Base-by-base conservation (phyloP, 768 basidiomycete species). In the Mycena maculata region DNA sequence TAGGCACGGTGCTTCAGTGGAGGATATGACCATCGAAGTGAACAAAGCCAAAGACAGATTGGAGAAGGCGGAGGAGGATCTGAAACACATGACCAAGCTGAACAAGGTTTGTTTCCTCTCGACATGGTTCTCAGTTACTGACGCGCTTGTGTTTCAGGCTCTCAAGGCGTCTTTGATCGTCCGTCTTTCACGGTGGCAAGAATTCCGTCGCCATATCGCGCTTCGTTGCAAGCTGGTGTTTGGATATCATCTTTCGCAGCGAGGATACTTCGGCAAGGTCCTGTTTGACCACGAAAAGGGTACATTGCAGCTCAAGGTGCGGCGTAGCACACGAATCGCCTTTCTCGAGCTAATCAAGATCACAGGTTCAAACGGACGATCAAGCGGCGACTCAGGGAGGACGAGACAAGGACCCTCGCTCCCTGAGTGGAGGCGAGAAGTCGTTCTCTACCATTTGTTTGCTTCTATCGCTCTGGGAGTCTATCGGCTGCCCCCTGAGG, bases 401-500 rank as follows among this genome's bases (percentile, higher is more conserved):
- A 25, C 83, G 86, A 36, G 92, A 94, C 71, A 95, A 95, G 77
- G 93, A 96, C 74, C 92, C 95, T 4, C 90, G 89, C 39, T 92
- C 92, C 31, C 83, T 96, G 20, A 94, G 93, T 70, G 96, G 96
- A 50, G 96, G 97, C 41, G 97, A 99, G 78, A 97, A 98, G 78
- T 96, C 94, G 9, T 99, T 98, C 80, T 93, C 96, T 8, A 99
- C 97, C 1, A 95, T 98, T 68, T 96, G 95, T 71, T 78, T 99
- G 56, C 82, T 99, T 50, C 82, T 99, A n/a, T 91, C 98, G 5
- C 83, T 99, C 48, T 99, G 98, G 98, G 94, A 98, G 73, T 91
- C 94, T 18, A 95, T 96, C 61, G 92, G 93, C 1, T 96, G 96
- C 75, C 98, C 98, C 1, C 83, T 99, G 49, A 85, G 98, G 64